These are phyloP conservation scores for Ophiostoma himal-ulmi DNA, from an alignment of 2,329 filamentous ascomycete species.

Conservation along the genomic window DNA sequence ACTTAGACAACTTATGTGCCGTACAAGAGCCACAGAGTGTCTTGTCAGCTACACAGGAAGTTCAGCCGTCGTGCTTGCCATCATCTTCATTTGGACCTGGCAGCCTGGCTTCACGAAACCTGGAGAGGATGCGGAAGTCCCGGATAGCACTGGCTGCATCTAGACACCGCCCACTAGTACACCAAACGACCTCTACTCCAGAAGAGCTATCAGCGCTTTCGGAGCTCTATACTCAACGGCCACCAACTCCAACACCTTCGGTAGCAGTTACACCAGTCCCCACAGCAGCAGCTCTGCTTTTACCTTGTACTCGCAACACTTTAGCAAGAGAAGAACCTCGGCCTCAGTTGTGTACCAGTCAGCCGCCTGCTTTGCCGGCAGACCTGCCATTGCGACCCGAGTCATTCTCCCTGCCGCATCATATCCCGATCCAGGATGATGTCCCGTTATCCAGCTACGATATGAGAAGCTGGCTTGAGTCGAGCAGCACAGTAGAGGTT, in stretches of 20 bases:
- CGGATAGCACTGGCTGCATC: too few relatives aligned
- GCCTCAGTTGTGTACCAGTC: not conserved
- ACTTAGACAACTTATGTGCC: too few relatives aligned
- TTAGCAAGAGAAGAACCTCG: not conserved
- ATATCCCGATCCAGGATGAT: constrained; percentile 4
- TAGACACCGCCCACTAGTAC: not conserved
- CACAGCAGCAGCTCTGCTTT: not conserved
- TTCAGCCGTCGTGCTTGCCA: not conserved
- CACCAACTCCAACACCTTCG: not conserved
- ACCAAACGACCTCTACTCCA: not conserved
- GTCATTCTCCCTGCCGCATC: not conserved
- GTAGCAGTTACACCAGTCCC: not conserved
- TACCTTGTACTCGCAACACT: not conserved
- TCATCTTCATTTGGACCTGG: not conserved
- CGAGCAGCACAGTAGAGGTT: constrained; percentile 14
- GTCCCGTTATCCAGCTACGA: constrained; percentile 23
- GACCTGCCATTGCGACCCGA: not conserved
- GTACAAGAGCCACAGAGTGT: not conserved
- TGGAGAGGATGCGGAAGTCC: not conserved
- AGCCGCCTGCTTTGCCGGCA: not conserved
- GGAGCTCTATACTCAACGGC: not conserved
- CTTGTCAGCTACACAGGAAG: not conserved
- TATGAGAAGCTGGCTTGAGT: constrained; percentile 22
- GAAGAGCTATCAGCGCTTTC: not conserved
- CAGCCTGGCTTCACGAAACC: too few relatives aligned